Conservation (phyloP, 305 asterid genomes). For the Fraxinus ornus region DNA sequence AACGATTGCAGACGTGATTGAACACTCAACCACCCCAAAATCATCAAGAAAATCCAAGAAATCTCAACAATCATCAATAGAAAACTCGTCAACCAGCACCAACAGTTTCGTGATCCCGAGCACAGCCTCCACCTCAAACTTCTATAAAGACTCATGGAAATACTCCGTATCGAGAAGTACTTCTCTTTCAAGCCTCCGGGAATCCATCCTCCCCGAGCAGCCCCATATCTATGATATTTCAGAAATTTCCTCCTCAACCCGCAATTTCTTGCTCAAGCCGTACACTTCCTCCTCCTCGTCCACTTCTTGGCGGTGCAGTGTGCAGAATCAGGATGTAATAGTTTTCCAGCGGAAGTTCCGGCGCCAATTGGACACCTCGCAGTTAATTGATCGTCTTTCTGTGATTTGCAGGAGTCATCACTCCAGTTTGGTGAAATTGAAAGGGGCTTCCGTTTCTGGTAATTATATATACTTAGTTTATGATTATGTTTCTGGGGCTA, state of each 20-base stretch:
- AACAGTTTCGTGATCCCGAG: slow-evolving; percentile 39
- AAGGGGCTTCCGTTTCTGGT: slow-evolving; percentile 74
- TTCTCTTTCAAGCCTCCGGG: slow-evolving; percentile 47
- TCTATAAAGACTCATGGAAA: slow-evolving; percentile 37
- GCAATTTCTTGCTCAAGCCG: slow-evolving; percentile 43
- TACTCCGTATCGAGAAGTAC: slow-evolving; percentile 27
- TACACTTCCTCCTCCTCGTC: slow-evolving; percentile 49
- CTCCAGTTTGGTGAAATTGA: slow-evolving; percentile 67
- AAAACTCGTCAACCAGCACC: slow-evolving; percentile 21
- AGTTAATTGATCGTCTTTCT: slow-evolving; percentile 56
- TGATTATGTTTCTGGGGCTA: slow-evolving; percentile 64
- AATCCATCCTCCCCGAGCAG: slow-evolving; percentile 42
- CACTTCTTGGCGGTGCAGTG: slow-evolving; percentile 55
- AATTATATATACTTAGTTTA: slow-evolving; percentile 64
- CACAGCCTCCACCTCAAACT: slow-evolving; percentile 51
- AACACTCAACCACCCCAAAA: slow-evolving; percentile 30
- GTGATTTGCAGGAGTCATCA: slow-evolving; percentile 72
- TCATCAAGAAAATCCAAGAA: slow-evolving; percentile 30
- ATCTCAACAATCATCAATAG: slow-evolving; percentile 23
- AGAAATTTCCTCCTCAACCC: slow-evolving; percentile 53
- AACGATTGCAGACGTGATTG: slow-evolving; percentile 21
- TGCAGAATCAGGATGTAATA: slow-evolving; percentile 40
- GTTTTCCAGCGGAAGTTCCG: slow-evolving; percentile 67
- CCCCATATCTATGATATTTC: slow-evolving; percentile 45
- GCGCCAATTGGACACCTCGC: slow-evolving; percentile 50